Base-by-base conservation (phyloP, 2,329 filamentous ascomycete species). In the Aspergillus bombycis region DNA sequence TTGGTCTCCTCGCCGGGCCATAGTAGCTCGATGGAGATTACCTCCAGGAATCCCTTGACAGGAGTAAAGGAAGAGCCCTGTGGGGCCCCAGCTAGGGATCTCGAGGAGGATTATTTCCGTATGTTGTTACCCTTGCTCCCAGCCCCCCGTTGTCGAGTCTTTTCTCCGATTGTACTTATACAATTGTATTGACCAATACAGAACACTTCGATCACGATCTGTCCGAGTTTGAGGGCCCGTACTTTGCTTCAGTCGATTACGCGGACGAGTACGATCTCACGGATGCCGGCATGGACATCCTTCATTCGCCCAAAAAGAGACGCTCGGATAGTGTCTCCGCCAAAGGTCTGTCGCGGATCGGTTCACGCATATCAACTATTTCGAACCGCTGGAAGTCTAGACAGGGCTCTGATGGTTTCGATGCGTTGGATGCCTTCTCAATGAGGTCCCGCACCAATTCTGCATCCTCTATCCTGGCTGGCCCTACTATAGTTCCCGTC, bases 31-130 rank as follows among this genome's bases (percentile, higher is more conserved):
- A 79, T 80, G 65, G 86, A 88, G 67, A 75, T 77, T 58, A 75
- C 77, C 32, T 83, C 84, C 71, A 92, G 92, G 78, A 85, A 87
- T 64, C 85, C 84, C 58, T 83, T 97, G 65, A 91, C 92, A 19
- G 91, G 95, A 71, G 91, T 97, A 23, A 87, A 93, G 72, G 94
- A 97, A 77, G 93, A 96, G 72, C 89, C 91, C 2, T 79, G 88
- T 48, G 91, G 94, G 75, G 86, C 85, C 60, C 91, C 84, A 63
- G 82, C 83, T 63, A 77, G 82, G 54, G 75, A 83, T 55, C 76
- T 84, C 32, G 82, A 85, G 63, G 80, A 84, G 71, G 84, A 88
- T 72, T 94, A 91, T 77, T 85, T 92, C 72, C 93, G 92, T 94
- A 88, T 79, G 90, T 88, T 52, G 48, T 62, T 34, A 19, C 65